Evolutionary conservation across 345 rosid genomes (phyloP).

Genomic region (Moringa oleifera): DNA sequence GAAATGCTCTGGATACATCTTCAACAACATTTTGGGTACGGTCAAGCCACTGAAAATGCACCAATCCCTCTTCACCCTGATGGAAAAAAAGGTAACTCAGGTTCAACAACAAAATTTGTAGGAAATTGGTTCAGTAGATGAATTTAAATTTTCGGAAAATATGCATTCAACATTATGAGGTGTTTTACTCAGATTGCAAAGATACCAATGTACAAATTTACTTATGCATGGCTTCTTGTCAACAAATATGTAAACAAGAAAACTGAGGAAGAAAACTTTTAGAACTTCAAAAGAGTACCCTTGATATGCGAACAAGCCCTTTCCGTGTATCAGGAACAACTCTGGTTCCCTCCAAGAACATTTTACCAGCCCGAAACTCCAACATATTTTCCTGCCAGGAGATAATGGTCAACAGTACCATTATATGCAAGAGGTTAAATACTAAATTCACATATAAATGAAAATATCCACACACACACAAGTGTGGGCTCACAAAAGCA

Average conservation of each 20-base stretch:
- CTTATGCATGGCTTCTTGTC: not conserved
- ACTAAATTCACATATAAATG: no score
- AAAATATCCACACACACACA: no score
- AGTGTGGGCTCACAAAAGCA: no score
- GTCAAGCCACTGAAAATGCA: constrained; percentile 97
- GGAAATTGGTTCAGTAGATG: not conserved
- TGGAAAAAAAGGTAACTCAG: not conserved
- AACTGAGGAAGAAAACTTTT: not conserved
- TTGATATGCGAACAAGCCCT: constrained; percentile 79
- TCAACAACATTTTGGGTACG: constrained; percentile 56
- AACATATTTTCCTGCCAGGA: constrained; percentile 59
- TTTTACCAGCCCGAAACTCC: constrained; percentile 99
- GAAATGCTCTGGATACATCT: constrained; percentile 65
- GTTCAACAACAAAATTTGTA: not conserved
- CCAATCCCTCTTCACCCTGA: constrained; percentile 86
- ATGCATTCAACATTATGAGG: not conserved
- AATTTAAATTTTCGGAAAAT: not conserved
- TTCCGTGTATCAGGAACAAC: constrained; percentile 86
- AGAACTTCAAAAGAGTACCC: constrained; percentile 34
- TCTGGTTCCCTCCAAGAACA: constrained; percentile 69
- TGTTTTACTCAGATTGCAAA: not conserved
- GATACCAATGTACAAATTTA: not conserved
- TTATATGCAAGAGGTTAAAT: no score
- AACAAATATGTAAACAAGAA: not conserved
- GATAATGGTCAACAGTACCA: no score